Conservation (phyloP, 2,329 filamentous ascomycete genomes). For the Trichoderma sp. region DNA sequence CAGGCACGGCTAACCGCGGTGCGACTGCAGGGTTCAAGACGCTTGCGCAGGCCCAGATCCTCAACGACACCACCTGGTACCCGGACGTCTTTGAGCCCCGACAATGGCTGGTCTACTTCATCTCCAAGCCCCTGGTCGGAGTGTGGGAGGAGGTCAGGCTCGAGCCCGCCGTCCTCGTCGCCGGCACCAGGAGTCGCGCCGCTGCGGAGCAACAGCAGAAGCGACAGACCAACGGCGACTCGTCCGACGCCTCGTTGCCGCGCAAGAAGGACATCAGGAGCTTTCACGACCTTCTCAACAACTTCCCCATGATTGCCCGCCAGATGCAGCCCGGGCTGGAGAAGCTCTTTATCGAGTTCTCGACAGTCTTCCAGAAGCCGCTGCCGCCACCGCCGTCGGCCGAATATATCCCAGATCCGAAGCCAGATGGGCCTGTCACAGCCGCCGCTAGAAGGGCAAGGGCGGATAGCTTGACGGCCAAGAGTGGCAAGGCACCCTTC, state of each 20-base stretch:
- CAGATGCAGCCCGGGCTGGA: conserved; percentile 96
- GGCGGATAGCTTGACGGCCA: conserved; percentile 51
- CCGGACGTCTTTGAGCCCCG: conserved; percentile 85
- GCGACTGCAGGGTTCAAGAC: conserved; percentile 75
- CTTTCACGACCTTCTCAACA: conserved; percentile 85
- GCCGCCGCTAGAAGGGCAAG: conserved; percentile 58
- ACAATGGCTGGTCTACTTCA: conserved; percentile 96
- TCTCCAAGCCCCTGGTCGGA: conserved; percentile 84
- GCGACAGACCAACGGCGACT: conserved; percentile 42
- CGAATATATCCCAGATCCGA: conserved; percentile 59
- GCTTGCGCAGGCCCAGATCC: conserved; percentile 82
- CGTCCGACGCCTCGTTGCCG: conserved; percentile 48
- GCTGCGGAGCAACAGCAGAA: conserved; percentile 42
- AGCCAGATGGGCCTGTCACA: conserved; percentile 58
- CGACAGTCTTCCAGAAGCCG: conserved; percentile 79
- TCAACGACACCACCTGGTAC: conserved; percentile 85
- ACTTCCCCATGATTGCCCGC: conserved; percentile 92
- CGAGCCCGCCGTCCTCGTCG: conserved; percentile 62
- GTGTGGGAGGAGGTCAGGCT: conserved; percentile 77
- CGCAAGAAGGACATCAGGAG: conserved; percentile 87
- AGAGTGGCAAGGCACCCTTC: conserved; percentile 38
- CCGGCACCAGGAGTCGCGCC: conserved; percentile 46
- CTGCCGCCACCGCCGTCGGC: conserved; percentile 73
- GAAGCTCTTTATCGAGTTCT: conserved; percentile 86
- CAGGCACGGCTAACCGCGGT: conserved; percentile 33